Evolutionary conservation across 2,329 filamentous ascomycete genomes (phyloP), one percentile per base, ranked within the genome.

Genomic region (Emericellopsis cladophorae): DNA sequence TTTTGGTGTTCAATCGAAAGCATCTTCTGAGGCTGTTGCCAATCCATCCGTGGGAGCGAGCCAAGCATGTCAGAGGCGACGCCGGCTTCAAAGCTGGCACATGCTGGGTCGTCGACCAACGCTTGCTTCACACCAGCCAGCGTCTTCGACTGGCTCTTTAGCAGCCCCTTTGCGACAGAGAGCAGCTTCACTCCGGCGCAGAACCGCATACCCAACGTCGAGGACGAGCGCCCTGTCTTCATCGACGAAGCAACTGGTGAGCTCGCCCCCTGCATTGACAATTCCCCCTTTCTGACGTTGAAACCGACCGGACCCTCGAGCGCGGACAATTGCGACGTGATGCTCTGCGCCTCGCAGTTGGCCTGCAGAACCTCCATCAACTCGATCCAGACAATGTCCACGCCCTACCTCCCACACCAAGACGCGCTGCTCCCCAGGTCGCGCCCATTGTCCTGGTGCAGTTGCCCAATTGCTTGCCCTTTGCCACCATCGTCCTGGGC

Each of bases 361-460:
- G 57, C 31, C 57, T 66, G 5, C 54, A 54, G 15, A 41, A 45
- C 4, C 53, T 65, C 15, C 37, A 37, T 1, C 57, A 56, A 22
- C 56, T 66, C 2, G 49, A 63, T 23, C 59, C 61, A 18, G 51
- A 53, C 29, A 42, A 57, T 5, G 40, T 58, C 9, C 48, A 54
- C 33, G 50, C 50, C 26, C 59, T 66, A 0, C 63, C 62, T 2
- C 54, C 58, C 1, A 66, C 63, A 2, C 48, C 62, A 8, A 57
- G 61, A 11, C 66, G 63, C 37, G 42, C 53, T 4, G 45, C 51
- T 1, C 60, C 63, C 4, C 56, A 65, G 43, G 49, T 66, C 39
- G 58, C 62, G 0, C 62, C 63, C 3, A 52, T 66, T 12, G 61
- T 66, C 21, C 54, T 66, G 23, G 51, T 66, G 44, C 63, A 66